phyloP scores from a whole-genome alignment of 169 alveolate genomes.

The Plasmodium knowlesi region DNA sequence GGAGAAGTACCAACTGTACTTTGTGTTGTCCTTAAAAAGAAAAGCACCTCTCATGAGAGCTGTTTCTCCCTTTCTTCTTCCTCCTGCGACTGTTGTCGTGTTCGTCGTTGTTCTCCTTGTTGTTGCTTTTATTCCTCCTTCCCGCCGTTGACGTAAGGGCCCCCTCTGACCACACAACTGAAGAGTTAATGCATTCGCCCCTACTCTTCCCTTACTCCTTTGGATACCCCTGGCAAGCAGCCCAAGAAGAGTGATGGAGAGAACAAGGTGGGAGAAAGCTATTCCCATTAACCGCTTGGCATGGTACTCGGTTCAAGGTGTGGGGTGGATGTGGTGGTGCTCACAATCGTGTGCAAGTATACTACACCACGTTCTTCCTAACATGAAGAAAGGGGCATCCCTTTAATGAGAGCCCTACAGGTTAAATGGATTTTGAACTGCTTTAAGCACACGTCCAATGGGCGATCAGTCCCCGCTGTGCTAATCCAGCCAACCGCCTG shows the following conservation, averaged over 20 bases:
- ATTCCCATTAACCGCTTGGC: constrained; percentile 38
- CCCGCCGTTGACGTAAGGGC: background rate
- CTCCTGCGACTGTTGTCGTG: too few relatives aligned
- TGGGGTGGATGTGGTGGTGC: background rate
- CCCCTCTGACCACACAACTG: background rate
- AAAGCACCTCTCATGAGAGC: background rate
- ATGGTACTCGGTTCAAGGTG: background rate
- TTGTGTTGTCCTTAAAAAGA: background rate
- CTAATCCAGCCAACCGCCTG: background rate
- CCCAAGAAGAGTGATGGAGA: background rate
- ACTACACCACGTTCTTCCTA: background rate
- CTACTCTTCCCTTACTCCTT: background rate
- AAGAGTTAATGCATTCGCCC: background rate
- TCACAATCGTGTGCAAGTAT: background rate
- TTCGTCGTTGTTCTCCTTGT: background rate
- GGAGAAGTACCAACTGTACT: background rate
- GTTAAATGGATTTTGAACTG: background rate
- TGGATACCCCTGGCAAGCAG: constrained; percentile 45
- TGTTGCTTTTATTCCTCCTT: background rate
- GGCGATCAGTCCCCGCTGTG: background rate
- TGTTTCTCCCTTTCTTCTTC: background rate
- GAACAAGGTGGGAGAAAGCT: background rate
- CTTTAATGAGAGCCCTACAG: background rate
- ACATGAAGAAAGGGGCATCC: background rate
- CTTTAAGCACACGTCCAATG: background rate